phyloP scores from a whole-genome alignment of 345 rosid genomes.

The Aquilaria sinensis region DNA sequence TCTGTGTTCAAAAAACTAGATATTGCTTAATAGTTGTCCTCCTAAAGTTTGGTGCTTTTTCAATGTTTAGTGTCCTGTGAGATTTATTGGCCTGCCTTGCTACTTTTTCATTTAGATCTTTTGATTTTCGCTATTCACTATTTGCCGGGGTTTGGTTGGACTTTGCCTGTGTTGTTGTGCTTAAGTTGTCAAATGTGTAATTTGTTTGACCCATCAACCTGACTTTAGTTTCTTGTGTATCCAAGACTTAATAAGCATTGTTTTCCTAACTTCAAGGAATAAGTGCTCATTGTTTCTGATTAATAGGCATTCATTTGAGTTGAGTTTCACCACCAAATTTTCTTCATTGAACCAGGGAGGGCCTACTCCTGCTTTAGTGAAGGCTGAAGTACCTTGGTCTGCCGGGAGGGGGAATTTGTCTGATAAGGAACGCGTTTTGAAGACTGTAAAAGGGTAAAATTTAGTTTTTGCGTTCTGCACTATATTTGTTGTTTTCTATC shows the following conservation, averaged over 20 bases:
- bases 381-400: constrained; percentile 97
- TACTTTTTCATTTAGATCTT: no score
- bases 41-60: no score
- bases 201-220: no score
- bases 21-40: no score
- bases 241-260: neutral
- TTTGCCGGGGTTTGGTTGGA: no score
- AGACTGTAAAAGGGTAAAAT: constrained; percentile 84
- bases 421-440: constrained; percentile 79
- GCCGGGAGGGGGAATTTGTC: constrained; percentile 68
- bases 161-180: no score
- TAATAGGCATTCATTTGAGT: neutral
- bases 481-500: neutral
- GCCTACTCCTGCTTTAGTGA: constrained; percentile 55
- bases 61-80: no score
- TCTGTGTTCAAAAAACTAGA: no score
- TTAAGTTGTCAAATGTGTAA: no score
- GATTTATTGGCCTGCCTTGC: no score
- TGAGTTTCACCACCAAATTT: constrained; percentile 9
- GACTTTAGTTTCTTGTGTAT: neutral
- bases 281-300: no score
- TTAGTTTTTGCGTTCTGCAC: neutral
- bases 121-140: no score
- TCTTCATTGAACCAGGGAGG: constrained; percentile 49
- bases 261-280: neutral